A percentile compares a stretch with the other conserved stretches of the same genome.
Evolutionary conservation across 495 filamentous ascomycete species (phyloP).

Genomic region (Terfezia boudieri): DNA sequence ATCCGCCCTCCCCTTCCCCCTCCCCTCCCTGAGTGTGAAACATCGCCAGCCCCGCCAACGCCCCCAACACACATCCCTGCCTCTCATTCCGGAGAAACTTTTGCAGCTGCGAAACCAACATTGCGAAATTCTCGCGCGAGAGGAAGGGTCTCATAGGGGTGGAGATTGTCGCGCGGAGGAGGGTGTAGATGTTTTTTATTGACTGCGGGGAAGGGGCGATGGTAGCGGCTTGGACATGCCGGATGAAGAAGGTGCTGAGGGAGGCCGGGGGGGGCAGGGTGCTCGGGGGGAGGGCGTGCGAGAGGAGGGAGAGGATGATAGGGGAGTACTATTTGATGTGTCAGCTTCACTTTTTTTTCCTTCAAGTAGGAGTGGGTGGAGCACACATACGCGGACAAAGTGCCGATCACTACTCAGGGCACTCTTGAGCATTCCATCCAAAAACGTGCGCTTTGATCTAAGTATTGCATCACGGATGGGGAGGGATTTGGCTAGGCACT

Average conservation of each 20-base stretch:
- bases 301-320: background rate
- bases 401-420: background rate
- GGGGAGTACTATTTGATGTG: background rate
- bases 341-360: too few relatives aligned
- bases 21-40: background rate
- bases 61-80: background rate
- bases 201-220: background rate
- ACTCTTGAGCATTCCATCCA: background rate
- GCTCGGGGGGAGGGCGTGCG: background rate
- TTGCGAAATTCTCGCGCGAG: background rate
- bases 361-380: too few relatives aligned
- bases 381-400: background rate
- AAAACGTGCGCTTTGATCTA: background rate
- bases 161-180: background rate
- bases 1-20: background rate
- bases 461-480: background rate
- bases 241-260: background rate
- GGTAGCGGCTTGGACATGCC: background rate
- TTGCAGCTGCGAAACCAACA: background rate
- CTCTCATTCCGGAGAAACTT: background rate
- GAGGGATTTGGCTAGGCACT: background rate
- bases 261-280: background rate
- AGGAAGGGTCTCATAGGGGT: background rate
- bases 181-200: background rate
- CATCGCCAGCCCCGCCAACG: background rate